Evolutionary conservation across 164 flowering plant genomes (phyloP).

Genomic region (Annona squamosa): DNA sequence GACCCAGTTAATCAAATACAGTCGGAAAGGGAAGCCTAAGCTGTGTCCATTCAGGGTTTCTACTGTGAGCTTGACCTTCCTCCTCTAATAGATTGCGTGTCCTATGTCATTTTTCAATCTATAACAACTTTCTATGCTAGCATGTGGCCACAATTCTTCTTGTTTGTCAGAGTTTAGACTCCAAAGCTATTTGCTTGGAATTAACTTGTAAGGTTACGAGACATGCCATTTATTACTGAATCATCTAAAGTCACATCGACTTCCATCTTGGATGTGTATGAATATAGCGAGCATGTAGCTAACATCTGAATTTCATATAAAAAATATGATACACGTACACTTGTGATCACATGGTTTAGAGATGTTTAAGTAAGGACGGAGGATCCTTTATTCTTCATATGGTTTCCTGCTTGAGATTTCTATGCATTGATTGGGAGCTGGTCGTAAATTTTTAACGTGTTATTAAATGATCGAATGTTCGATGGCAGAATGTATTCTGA

Average conservation of each 20-base stretch:
- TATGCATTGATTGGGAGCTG: too few species aligned
- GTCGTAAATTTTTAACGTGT: too few species aligned
- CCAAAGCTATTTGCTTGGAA: not conserved
- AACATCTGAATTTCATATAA: not conserved
- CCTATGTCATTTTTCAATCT: not conserved
- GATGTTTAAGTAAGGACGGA: too few species aligned
- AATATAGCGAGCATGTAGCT: not conserved
- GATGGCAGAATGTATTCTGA: too few species aligned
- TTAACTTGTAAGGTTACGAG: not conserved
- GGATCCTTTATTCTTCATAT: too few species aligned
- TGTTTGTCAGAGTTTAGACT: not conserved
- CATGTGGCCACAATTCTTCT: not conserved
- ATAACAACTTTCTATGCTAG: not conserved
- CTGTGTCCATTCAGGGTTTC: constrained; percentile 78
- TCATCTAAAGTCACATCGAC: not conserved
- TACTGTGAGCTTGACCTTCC: constrained; percentile 40
- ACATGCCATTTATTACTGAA: not conserved
- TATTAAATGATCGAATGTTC: too few species aligned
- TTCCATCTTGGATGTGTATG: not conserved
- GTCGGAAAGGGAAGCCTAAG: constrained; percentile 92
- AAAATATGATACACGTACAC: not conserved
- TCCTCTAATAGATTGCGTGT: not conserved
- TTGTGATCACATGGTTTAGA: too few species aligned
- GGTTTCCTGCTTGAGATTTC: too few species aligned
- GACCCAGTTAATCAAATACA: constrained; percentile 75